phyloP scores from a whole-genome alignment of 2,329 filamentous ascomycete species.

The Colletotrichum lini region DNA sequence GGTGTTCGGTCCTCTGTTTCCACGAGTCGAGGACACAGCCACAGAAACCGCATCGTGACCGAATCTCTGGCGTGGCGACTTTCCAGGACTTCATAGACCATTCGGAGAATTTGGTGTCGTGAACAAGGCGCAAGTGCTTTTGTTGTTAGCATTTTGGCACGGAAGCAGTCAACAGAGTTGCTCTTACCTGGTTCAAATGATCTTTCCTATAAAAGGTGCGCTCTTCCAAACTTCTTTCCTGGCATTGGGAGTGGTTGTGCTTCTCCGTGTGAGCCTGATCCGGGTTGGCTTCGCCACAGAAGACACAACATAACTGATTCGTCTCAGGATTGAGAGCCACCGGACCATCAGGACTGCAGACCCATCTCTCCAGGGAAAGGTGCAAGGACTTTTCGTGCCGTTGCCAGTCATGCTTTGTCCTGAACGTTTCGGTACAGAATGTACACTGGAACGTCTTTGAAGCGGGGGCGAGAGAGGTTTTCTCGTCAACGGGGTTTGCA shows the following conservation, averaged over 20 bases:
- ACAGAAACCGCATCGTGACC: slow-evolving; percentile 77
- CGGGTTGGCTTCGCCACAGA: slow-evolving; percentile 70
- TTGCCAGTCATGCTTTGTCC: slow-evolving; percentile 79
- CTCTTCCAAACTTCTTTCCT: slow-evolving; percentile 74
- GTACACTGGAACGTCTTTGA: slow-evolving; percentile 76
- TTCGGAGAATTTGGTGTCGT: slow-evolving; percentile 71
- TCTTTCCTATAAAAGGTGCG: slow-evolving; percentile 78
- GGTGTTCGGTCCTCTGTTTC: slow-evolving; percentile 72
- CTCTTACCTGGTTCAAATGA: slow-evolving; percentile 66
- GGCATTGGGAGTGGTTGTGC: slow-evolving; percentile 75
- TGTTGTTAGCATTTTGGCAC: background rate
- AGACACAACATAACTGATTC: slow-evolving; percentile 70
- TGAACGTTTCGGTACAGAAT: slow-evolving; percentile 78
- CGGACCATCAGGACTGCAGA: slow-evolving; percentile 72
- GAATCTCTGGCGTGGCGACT: slow-evolving; percentile 71
- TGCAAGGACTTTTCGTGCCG: slow-evolving; percentile 79
- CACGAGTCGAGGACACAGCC: slow-evolving; percentile 73
- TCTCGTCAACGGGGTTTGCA: slow-evolving; percentile 55
- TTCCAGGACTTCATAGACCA: slow-evolving; percentile 79
- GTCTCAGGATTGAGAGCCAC: slow-evolving; percentile 71
- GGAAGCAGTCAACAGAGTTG: no score
- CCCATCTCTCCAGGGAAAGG: slow-evolving; percentile 76
- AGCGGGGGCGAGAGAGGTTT: slow-evolving; percentile 55
- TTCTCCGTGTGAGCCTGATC: slow-evolving; percentile 69
- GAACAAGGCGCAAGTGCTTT: slow-evolving; percentile 75